phyloP scores from a whole-genome alignment of 129 eudicot species.

The Artemisia annua region DNA sequence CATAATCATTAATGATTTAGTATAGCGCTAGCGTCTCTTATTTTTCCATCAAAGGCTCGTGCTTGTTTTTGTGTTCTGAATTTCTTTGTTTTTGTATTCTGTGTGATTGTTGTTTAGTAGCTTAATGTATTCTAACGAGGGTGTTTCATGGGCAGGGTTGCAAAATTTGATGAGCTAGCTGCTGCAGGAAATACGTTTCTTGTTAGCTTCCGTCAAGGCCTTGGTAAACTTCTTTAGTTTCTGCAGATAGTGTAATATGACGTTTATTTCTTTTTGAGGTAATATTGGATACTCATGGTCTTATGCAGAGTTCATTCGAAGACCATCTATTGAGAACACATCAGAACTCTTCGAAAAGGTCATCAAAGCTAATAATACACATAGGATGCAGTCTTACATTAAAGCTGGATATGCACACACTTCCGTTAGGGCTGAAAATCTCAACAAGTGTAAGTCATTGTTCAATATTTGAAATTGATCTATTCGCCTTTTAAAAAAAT shows the following conservation, averaged over 20 bases:
- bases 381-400: constrained; percentile 58
- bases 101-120: background rate
- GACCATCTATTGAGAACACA: constrained; percentile 55
- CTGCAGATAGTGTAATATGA: background rate
- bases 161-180: constrained; percentile 69
- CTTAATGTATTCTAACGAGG: background rate
- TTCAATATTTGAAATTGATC: constrained; percentile 2
- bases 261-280: background rate
- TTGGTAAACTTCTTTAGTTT: constrained; percentile 41
- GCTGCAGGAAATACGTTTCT: constrained; percentile 51
- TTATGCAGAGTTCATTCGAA: constrained; percentile 52
- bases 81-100: constrained; percentile 9
- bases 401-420: constrained; percentile 57
- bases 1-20: no score
- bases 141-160: constrained; percentile 18
- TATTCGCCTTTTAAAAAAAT: background rate
- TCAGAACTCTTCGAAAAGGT: constrained; percentile 58
- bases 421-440: constrained; percentile 42
- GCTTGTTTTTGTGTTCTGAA: no score
- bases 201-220: constrained; percentile 60
- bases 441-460: constrained; percentile 62
- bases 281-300: background rate
- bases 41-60: background rate
- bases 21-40: no score
- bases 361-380: constrained; percentile 54